Evolutionary conservation across 2,329 filamentous ascomycete species (phyloP), one percentile per base, ranked within the genome.

Genomic region (Neurospora crassa): DNA sequence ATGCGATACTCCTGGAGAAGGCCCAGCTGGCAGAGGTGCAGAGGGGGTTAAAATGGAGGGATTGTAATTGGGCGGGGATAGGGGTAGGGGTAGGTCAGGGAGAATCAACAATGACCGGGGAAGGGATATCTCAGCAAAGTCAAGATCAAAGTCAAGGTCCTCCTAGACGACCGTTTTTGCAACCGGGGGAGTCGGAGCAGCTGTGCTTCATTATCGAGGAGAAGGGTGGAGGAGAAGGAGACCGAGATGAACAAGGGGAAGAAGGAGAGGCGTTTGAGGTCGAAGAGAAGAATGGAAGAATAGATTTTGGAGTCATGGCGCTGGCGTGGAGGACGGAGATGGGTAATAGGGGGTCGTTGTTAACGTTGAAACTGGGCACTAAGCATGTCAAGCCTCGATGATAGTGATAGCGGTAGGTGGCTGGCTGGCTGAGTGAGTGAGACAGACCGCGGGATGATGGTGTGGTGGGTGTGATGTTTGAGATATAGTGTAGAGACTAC

Each of bases 281-380:
- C 18, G 20, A 88, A 76, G 83, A 72, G 43, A 67, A 71, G 45
- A 89, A 77, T 82, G 86, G 86, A 68, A 83, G 88, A 74, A 83
- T 92, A 45, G 84, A 90, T 24, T 89, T 98, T 78, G 95, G 94
- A 5, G 90, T 96, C 74, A 81, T 98, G 75, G 91, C 90, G 63
- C 92, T 98, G 72, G 91, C 93, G 70, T 99, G 96, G 96, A 87
- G 92, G 74, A 91, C 92, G 45, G 88, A 92, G 73, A 94, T 97
- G 91, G 96, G 96, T 0, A 96, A 95, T 81, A 88, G 89, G 76
- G 96, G 96, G 0, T 94, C 90, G 76, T 83, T 99, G 78, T 93
- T 91, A 67, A 99, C 96, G 7, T 94, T 94, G 11, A 95, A 91
- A 85, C 82, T 97, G 74, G 87, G 88, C 14, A 85, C 86, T 71